phyloP scores from a whole-genome alignment of 225 moss, liverwort and hornwort species.

The Lunularia cruciata region DNA sequence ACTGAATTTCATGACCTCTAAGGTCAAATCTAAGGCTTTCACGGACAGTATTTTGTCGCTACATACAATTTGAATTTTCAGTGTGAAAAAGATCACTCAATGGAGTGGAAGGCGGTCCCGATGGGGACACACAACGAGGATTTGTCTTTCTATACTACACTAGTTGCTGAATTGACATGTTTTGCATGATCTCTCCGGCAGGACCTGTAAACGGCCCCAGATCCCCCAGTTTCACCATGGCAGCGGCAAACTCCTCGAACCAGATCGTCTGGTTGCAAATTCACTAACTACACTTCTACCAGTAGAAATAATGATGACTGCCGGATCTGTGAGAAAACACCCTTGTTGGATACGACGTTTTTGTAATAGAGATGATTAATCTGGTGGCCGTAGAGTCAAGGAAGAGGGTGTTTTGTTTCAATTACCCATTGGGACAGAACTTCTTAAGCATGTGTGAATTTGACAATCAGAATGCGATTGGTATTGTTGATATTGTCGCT shows the following conservation, averaged over 20 bases:
- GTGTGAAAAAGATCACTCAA: too few species aligned
- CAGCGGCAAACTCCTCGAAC: slow-evolving; percentile 26
- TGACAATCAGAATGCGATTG: slow-evolving; percentile 30
- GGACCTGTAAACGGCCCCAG: slow-evolving; percentile 22
- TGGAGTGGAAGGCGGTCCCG: too few species aligned
- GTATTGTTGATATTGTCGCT: slow-evolving; percentile 9
- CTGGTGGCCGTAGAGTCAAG: slow-evolving; percentile 16
- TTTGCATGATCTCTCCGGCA: slow-evolving; percentile 33
- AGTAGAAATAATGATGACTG: neutral
- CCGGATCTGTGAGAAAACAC: slow-evolving; percentile 30
- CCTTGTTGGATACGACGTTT: slow-evolving; percentile 17
- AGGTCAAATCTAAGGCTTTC: too few species aligned
- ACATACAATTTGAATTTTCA: too few species aligned
- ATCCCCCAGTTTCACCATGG: slow-evolving; percentile 32
- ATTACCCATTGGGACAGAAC: slow-evolving; percentile 30
- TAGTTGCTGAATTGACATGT: slow-evolving; percentile 27
- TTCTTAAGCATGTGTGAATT: slow-evolving; percentile 27
- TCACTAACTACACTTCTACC: neutral
- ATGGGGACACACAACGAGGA: too few species aligned
- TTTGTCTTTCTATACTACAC: too few species aligned
- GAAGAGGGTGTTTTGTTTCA: slow-evolving; percentile 22
- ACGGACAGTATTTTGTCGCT: too few species aligned
- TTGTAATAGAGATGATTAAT: slow-evolving; percentile 51
- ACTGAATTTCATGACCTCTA: too few species aligned
- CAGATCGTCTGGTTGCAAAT: slow-evolving; percentile 5